phyloP scores from a whole-genome alignment of 139 green algal genomes.

The Volvox africanus region DNA sequence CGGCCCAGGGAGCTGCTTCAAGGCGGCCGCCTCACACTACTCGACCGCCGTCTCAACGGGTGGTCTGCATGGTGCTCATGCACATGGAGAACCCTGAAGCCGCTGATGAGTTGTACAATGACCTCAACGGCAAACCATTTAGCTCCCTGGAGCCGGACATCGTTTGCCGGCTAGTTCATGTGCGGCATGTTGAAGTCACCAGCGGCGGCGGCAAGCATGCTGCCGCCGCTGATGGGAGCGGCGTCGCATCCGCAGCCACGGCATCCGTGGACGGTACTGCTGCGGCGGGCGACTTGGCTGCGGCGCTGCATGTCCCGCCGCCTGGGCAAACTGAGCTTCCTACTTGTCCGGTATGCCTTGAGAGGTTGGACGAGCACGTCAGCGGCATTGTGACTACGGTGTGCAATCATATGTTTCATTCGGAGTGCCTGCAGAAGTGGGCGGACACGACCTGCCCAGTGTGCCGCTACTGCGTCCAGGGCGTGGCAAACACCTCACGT shows the following conservation, averaged over 20 bases:
- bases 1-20: not conserved
- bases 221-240: not conserved
- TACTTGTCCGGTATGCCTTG: slow-evolving; percentile 96
- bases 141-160: slow-evolving; percentile 86
- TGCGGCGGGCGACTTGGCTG: too few relatives aligned
- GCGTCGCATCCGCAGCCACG: not conserved
- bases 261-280: not conserved
- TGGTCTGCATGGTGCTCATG: slow-evolving; percentile 91
- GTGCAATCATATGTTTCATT: slow-evolving; percentile 97
- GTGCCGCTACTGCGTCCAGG: slow-evolving; percentile 71
- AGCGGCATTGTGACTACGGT: slow-evolving; percentile 95
- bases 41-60: slow-evolving; percentile 4
- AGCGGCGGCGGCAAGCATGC: slow-evolving; percentile 6
- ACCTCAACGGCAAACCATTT: slow-evolving; percentile 89
- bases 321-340: slow-evolving; percentile 88
- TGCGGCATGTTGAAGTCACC: slow-evolving; percentile 64
- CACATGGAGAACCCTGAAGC: slow-evolving; percentile 73
- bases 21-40: not conserved
- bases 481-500: slow-evolving; percentile 55
- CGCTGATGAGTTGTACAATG: slow-evolving; percentile 85
- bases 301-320: slow-evolving; percentile 42
- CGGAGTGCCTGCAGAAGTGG: slow-evolving; percentile 93
- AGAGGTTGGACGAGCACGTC: slow-evolving; percentile 95
- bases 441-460: slow-evolving; percentile 93
- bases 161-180: slow-evolving; percentile 79